Base-by-base conservation (phyloP, 495 filamentous ascomycete species). In the Endocarpon pusillum region DNA sequence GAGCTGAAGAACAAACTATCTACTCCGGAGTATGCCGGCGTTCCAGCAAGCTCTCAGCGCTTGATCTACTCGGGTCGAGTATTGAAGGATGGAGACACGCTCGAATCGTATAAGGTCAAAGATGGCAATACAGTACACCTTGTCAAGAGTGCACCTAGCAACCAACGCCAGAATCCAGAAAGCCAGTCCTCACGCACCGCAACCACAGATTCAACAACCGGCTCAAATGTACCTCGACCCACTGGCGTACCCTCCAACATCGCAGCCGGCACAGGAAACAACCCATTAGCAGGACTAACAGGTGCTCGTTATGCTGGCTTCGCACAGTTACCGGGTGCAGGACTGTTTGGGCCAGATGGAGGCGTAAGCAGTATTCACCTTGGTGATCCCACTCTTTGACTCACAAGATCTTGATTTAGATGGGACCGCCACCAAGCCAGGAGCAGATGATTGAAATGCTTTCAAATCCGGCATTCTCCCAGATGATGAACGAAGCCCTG, bases 61-160 rank as follows among this genome's bases (percentile, higher is more conserved):
- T 64, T 99, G 42, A 99, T 99, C 54, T 96, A 96, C 57, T 94
- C 87, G 4, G 91, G 91, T 19, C 75, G 86, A 39, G 86, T 99
- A 15, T 67, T 99, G 56, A 99, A 94, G 59, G 82, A 99, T 49
- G 71, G 72, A 25, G 85, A 96, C 40, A 78, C 78, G 0, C 55
- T 99, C 27, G 72, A 63, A 35, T 68, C 72, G 17, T 92, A 91
- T 59, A 99, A 94, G 59, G 82, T 99, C 54, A 92, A 94, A 57
- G 70, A 81, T 36, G 78, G 81, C n/a, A 83, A 94, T 48, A 94
- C 89, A 6, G 72, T 96, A 39, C 91, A 99, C 54, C 65, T 99
- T 46, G 91, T 99, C 36, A 93, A 91, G 55, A 82, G 82, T 44
- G 91, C 91, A 20, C 78, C 76, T 17, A 96, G 87, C 64, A 94